Evolutionary conservation across 1,284 basidiomycete species (phyloP).

Genomic region (Papiliotrema flavescens): DNA sequence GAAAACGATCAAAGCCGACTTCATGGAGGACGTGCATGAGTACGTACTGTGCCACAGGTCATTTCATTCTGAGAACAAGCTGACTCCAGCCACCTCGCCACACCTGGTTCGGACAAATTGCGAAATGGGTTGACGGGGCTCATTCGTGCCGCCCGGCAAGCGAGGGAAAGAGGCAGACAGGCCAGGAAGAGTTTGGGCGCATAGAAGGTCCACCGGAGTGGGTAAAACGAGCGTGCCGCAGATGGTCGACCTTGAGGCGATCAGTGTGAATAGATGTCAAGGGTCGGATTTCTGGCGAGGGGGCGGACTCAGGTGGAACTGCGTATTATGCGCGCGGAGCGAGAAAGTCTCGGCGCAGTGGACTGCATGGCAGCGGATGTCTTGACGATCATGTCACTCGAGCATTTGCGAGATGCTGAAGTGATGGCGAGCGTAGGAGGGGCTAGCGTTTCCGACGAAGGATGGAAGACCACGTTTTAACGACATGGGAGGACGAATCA

Average conservation of each 20-base stretch:
- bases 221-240: background rate
- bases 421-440: too few species aligned
- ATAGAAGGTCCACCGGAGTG: background rate
- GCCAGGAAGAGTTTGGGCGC: slow-evolving; percentile 28
- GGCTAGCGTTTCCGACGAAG: too few species aligned
- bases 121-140: slow-evolving; percentile 31
- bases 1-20: slow-evolving; percentile 66
- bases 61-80: background rate
- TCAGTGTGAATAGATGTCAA: background rate
- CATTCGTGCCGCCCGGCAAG: slow-evolving; percentile 36
- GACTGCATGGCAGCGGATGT: too few species aligned
- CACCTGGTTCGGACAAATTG: slow-evolving; percentile 21
- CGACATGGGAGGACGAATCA: too few species aligned
- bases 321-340: too few species aligned
- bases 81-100: slow-evolving; percentile 15
- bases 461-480: background rate
- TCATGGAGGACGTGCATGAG: slow-evolving; percentile 69
- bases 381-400: too few species aligned
- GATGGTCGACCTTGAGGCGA: background rate
- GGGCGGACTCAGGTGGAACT: too few species aligned
- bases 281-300: background rate
- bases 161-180: slow-evolving; percentile 37
- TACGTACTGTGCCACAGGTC: slow-evolving; percentile 37
- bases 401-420: too few species aligned
- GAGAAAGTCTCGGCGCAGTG: too few species aligned